These are phyloP conservation scores for Dryas drummondii DNA, from an alignment of 306 rosid species.

Conservation along the genomic window DNA sequence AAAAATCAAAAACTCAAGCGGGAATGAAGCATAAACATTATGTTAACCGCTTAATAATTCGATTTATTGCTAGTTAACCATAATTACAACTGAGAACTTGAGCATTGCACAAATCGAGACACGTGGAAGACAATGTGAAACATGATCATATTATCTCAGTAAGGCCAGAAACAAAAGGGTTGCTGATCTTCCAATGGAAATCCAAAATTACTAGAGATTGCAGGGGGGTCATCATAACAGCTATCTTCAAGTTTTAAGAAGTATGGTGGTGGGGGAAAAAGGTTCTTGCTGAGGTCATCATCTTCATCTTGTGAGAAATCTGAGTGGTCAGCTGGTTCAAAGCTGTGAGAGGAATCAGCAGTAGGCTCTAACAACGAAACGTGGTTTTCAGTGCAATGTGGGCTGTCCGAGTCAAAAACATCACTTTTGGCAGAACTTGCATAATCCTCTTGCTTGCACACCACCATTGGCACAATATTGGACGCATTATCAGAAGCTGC, in stretches of 20 bases:
- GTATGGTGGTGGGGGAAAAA: slow-evolving; percentile 35
- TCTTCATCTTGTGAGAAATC: slow-evolving; percentile 83
- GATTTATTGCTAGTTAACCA: slow-evolving; percentile 44
- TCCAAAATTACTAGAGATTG: slow-evolving; percentile 49
- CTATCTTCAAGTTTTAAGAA: slow-evolving; percentile 55
- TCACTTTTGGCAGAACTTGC: slow-evolving; percentile 85
- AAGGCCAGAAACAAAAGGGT: slow-evolving; percentile 4
- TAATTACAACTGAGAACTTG: slow-evolving; percentile 40
- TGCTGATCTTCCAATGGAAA: slow-evolving; percentile 9
- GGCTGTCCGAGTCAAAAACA: slow-evolving; percentile 66
- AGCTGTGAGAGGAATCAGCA: slow-evolving; percentile 54
- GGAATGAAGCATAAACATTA: background rate
- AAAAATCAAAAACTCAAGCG: background rate
- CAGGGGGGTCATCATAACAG: slow-evolving; percentile 47
- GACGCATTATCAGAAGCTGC: slow-evolving; percentile 39
- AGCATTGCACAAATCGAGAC: background rate
- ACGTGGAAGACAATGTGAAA: background rate
- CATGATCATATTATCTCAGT: background rate
- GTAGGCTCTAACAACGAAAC: slow-evolving; percentile 55
- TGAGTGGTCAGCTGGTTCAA: slow-evolving; percentile 56
- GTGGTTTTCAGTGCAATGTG: slow-evolving; percentile 53
- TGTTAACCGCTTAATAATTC: background rate
- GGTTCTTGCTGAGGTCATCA: slow-evolving; percentile 43
- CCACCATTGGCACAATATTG: slow-evolving; percentile 34
- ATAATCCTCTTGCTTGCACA: slow-evolving; percentile 62